Conservation (phyloP, 2,329 filamentous ascomycete species). For the Fusarium verticillioides region DNA sequence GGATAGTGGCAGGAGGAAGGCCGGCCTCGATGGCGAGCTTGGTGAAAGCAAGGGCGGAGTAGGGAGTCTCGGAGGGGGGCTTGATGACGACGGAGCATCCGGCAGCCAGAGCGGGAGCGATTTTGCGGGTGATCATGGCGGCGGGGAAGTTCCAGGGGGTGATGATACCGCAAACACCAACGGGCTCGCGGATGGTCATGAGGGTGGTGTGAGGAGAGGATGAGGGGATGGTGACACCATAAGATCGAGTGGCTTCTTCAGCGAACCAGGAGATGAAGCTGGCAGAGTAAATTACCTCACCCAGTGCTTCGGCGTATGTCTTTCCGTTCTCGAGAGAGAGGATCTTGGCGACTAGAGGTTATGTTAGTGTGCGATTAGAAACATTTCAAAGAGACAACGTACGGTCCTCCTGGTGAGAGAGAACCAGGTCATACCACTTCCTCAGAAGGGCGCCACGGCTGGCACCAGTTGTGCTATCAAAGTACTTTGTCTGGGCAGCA, state of each 20-base stretch:
- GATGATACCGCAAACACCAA: slow-evolving; percentile 58
- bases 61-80: slow-evolving; percentile 78
- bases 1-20: slow-evolving; percentile 62
- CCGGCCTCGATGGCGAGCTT: slow-evolving; percentile 77
- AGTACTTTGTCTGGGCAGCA: slow-evolving; percentile 41
- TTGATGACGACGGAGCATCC: slow-evolving; percentile 82
- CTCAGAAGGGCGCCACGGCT: slow-evolving; percentile 45
- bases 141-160: slow-evolving; percentile 52
- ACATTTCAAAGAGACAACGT: slow-evolving; percentile 1
- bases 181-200: slow-evolving; percentile 71
- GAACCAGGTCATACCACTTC: slow-evolving; percentile 45
- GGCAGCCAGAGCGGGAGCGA: slow-evolving; percentile 71
- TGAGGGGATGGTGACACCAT: slow-evolving; percentile 69
- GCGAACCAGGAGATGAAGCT: slow-evolving; percentile 68
- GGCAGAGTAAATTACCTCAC: slow-evolving; percentile 65
- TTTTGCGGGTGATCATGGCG: slow-evolving; percentile 53
- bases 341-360: slow-evolving; percentile 48
- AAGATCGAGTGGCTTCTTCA: slow-evolving; percentile 61
- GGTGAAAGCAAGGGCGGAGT: slow-evolving; percentile 76
- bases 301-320: slow-evolving; percentile 63
- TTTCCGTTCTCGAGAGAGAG: slow-evolving; percentile 65
- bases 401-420: slow-evolving; percentile 45
- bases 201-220: slow-evolving; percentile 72
- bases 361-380: neutral
- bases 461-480: slow-evolving; percentile 42